Percentiles rank a stretch among this genome's conserved stretches.
Evolutionary conservation across 2,329 filamentous ascomycete genomes (phyloP).

Genomic region (Epichloe elymi): DNA sequence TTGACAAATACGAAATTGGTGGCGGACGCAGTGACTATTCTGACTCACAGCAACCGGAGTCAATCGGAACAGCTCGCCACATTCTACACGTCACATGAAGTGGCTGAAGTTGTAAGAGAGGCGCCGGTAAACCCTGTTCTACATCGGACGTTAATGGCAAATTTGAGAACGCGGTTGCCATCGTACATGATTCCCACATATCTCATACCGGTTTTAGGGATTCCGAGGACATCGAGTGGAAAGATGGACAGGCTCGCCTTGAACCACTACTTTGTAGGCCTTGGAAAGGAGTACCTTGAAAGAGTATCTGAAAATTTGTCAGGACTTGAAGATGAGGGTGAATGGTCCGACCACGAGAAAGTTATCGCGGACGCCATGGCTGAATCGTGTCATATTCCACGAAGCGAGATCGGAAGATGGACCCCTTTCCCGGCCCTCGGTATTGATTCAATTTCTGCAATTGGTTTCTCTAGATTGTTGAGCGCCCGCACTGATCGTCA

Average conservation of each 20-base stretch:
- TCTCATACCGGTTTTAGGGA: slow-evolving; percentile 52
- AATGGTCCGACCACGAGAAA: slow-evolving; percentile 43
- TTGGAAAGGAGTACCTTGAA: slow-evolving; percentile 34
- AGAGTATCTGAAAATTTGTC: slow-evolving; percentile 12
- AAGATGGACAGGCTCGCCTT: slow-evolving; percentile 56
- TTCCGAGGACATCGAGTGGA: slow-evolving; percentile 62
- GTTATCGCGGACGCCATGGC: slow-evolving; percentile 42
- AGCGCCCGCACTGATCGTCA: slow-evolving; percentile 29
- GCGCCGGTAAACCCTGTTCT: slow-evolving; percentile 22
- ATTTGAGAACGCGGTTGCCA: slow-evolving; percentile 45
- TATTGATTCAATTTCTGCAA: slow-evolving; percentile 72
- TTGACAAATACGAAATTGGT: slow-evolving; percentile 40
- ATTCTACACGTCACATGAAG: slow-evolving; percentile 48
- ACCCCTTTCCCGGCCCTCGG: slow-evolving; percentile 69
- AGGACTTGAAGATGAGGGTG: slow-evolving; percentile 18
- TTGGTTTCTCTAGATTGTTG: slow-evolving; percentile 50
- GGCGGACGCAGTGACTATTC: slow-evolving; percentile 49
- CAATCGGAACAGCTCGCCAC: slow-evolving; percentile 44
- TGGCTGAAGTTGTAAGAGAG: slow-evolving; percentile 18
- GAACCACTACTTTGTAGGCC: slow-evolving; percentile 27
- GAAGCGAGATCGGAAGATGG: slow-evolving; percentile 40
- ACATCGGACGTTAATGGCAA: slow-evolving; percentile 37
- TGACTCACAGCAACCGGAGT: slow-evolving; percentile 30
- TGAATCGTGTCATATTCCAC: slow-evolving; percentile 31
- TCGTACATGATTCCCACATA: slow-evolving; percentile 69